These are phyloP conservation scores for Gynandropsis gynandra DNA, from an alignment of 345 rosid species.

Conservation along the genomic window DNA sequence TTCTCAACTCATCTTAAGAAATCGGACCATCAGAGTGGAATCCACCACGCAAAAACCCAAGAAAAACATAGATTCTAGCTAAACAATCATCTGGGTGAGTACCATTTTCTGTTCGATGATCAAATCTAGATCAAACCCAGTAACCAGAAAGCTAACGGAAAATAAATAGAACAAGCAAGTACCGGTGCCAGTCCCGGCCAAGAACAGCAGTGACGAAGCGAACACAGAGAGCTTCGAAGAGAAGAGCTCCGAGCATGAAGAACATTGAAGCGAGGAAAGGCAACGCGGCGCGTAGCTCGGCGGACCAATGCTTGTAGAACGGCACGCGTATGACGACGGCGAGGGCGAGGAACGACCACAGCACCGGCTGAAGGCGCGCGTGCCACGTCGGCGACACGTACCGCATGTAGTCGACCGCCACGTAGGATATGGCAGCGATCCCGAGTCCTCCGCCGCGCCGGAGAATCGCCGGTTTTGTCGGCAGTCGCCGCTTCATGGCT, in stretches of 20 bases:
- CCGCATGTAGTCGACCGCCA: conserved; percentile 77
- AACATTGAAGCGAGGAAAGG: conserved; percentile 72
- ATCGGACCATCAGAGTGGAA: too few relatives aligned
- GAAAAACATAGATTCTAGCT: neutral
- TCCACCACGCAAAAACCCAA: too few relatives aligned
- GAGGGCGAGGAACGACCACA: conserved; percentile 64
- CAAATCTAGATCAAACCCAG: neutral
- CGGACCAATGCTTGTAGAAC: conserved; percentile 75
- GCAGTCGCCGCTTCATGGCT: conserved; percentile 33
- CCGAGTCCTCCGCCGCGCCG: conserved; percentile 55
- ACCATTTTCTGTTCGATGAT: neutral
- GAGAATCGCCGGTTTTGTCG: conserved; percentile 16
- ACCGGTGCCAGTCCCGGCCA: conserved; percentile 93
- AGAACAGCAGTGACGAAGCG: conserved; percentile 87
- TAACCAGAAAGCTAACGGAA: neutral
- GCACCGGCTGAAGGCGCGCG: conserved; percentile 67
- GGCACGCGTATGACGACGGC: conserved; percentile 65
- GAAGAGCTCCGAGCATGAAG: conserved; percentile 69
- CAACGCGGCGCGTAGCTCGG: conserved; percentile 60
- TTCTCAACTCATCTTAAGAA: too few relatives aligned
- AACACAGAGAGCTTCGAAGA: conserved; percentile 76
- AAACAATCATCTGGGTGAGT: neutral
- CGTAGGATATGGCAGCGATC: conserved; percentile 68
- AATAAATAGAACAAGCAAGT: conserved; percentile 3
- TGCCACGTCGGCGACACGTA: conserved; percentile 77